phyloP scores from a whole-genome alignment of 2,329 filamentous ascomycete species.

The Pseudogymnoascus sp. region DNA sequence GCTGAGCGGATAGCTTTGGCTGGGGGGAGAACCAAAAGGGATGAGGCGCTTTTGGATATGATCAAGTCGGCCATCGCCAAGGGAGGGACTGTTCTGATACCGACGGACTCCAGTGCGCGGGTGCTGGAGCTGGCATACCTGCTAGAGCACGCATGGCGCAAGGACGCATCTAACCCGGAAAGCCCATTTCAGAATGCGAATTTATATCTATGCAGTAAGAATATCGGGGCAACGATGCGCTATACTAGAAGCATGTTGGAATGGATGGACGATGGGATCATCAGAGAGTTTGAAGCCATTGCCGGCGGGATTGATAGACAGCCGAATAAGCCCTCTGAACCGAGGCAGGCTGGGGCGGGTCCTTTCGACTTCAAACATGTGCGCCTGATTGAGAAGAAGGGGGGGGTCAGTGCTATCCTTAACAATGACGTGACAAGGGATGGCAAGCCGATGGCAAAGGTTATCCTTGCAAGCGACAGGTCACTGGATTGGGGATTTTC shows the following conservation, averaged over 20 bases:
- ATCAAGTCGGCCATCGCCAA: conserved; percentile 70
- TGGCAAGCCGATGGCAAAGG: conserved; percentile 46
- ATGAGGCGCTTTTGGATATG: conserved; percentile 77
- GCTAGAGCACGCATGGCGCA: conserved; percentile 84
- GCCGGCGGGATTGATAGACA: conserved; percentile 34
- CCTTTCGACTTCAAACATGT: conserved; percentile 89
- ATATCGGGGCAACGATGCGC: conserved; percentile 79
- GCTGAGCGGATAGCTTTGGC: conserved; percentile 63
- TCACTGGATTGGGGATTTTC: conserved; percentile 95
- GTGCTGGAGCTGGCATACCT: conserved; percentile 88
- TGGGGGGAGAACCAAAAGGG: conserved; percentile 70
- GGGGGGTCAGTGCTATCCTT: conserved; percentile 66
- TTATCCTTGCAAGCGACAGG: conserved; percentile 85
- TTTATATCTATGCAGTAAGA: conserved; percentile 79
- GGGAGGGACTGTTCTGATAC: conserved; percentile 86
- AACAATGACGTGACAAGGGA: conserved; percentile 38
- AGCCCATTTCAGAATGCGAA: conserved; percentile 46
- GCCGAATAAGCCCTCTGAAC: conserved; percentile 38
- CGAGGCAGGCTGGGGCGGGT: conserved; percentile 45
- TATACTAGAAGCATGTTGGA: conserved; percentile 94
- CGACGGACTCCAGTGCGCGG: conserved; percentile 90
- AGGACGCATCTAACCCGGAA: conserved; percentile 47
- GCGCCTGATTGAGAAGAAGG: conserved; percentile 72
- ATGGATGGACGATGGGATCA: conserved; percentile 97
- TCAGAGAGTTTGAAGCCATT: conserved; percentile 79